Evolutionary conservation across 2,329 filamentous ascomycete species (phyloP).

Genomic region (Aspergillus calidoustus): DNA sequence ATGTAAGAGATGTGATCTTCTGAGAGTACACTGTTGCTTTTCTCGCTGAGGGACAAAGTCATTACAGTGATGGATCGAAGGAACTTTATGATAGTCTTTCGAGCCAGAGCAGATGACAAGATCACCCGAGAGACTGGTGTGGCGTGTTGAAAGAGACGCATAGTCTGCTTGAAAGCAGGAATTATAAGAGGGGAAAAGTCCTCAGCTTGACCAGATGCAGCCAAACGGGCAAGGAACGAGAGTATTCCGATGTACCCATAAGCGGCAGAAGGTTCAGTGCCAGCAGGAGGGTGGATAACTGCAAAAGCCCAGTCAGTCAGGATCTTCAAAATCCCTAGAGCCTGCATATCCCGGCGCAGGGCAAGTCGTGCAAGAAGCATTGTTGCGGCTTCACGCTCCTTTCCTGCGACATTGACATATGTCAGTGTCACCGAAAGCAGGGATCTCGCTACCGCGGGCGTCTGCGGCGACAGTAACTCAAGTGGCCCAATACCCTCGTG

Average conservation of each 20-base stretch:
- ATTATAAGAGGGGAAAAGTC: conserved; percentile 72
- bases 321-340: conserved; percentile 68
- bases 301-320: conserved; percentile 73
- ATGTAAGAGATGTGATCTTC: conserved; percentile 53
- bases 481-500: conserved; percentile 37
- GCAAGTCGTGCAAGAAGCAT: conserved; percentile 78
- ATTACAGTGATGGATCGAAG: conserved; percentile 74
- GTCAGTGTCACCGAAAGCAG: conserved; percentile 72
- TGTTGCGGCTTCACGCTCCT: conserved; percentile 88
- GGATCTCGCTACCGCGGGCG: conserved; percentile 73
- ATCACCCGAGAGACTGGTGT: conserved; percentile 59
- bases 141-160: conserved; percentile 61
- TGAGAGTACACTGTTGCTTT: conserved; percentile 29
- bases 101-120: conserved; percentile 74
- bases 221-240: conserved; percentile 76
- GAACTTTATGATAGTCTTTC: conserved; percentile 85
- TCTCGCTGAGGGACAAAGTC: conserved; percentile 59
- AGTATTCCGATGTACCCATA: conserved; percentile 81
- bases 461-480: conserved; percentile 56
- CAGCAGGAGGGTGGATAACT: conserved; percentile 57
- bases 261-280: conserved; percentile 54
- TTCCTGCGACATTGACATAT: conserved; percentile 76
- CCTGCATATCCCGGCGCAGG: conserved; percentile 87
- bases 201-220: conserved; percentile 72
- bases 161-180: conserved; percentile 67